Evolutionary conservation across 768 basidiomycete species (phyloP), one percentile per base, ranked within the genome.

Genomic region (Leccinum truebloodii): DNA sequence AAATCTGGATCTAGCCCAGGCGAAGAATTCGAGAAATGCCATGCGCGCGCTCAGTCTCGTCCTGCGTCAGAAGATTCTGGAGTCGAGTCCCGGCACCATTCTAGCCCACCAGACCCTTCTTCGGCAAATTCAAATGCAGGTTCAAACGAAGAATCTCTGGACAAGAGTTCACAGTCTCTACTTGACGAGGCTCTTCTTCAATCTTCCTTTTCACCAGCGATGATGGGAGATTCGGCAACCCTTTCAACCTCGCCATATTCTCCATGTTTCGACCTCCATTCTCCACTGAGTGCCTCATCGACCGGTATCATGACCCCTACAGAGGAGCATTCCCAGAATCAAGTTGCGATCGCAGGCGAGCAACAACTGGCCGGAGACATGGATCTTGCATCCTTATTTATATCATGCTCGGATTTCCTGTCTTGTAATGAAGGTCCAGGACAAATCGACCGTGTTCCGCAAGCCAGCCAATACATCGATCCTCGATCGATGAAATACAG

Each of bases 241-340:
- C 44, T 59, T 59, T 49, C 64, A 41, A 49, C 58, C 2, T 48
- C 61, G 6, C 24, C 66, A 48, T 67, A 55, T 35, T 62, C 67
- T 22, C 61, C 66, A 20, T 60, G 60, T 52, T 67, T 69, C 44
- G 68, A 61, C 2, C 54, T 67, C 54, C 54, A 63, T 63, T 71
- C 65, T 59, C 65, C 71, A 13, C 54, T 64, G 24, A 71, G 73
- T 55, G 69, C 69, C 22, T 65, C 75, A 6, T 72, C 73, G 16
- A 72, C 75, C 4, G 68, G 74, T 30, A 67, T 79, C 32, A 64
- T 76, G 69, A 83, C 82, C 10, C 82, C 81, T 1, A 77, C 76
- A n/a, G 79, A 83, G 20, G 80, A 81, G 46, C 75, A 75, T 58
- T 59, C 75, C 6, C 73, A 73, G 41, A 70, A 74, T 18, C 76